Evolutionary conservation across 1,284 basidiomycete genomes (phyloP).

Genomic region (Austroboletus novae-zelandiae): DNA sequence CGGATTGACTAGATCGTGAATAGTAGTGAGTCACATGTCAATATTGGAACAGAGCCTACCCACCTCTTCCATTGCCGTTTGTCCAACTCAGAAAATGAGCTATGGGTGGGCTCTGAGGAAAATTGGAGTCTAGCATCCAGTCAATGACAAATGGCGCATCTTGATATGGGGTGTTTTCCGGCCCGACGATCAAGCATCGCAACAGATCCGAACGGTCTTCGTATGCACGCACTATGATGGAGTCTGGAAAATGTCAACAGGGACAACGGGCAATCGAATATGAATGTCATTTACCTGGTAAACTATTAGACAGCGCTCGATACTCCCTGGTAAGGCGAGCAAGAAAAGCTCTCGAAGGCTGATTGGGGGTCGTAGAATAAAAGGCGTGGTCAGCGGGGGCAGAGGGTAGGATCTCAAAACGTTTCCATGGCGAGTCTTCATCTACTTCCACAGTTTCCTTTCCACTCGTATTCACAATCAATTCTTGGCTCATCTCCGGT

Average conservation of each 20-base stretch:
- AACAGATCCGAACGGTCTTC: conserved; percentile 86
- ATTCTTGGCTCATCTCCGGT: conserved; percentile 33
- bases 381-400: conserved; percentile 83
- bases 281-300: conserved; percentile 64
- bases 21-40: conserved; percentile 10
- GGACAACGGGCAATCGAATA: not conserved
- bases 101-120: conserved; percentile 82
- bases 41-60: conserved; percentile 20
- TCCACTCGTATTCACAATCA: conserved; percentile 27
- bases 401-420: conserved; percentile 73
- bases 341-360: conserved; percentile 72
- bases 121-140: conserved; percentile 86
- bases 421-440: conserved; percentile 56
- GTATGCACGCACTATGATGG: conserved; percentile 69
- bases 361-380: conserved; percentile 54
- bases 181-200: conserved; percentile 87
- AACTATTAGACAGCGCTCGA: conserved; percentile 70
- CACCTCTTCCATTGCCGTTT: conserved; percentile 87
- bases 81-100: conserved; percentile 95
- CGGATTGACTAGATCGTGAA: conserved; percentile 56
- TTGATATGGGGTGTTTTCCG: conserved; percentile 90
- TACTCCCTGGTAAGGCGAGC: conserved; percentile 81
- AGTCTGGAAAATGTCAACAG: conserved; percentile 42
- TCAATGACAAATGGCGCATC: conserved; percentile 95
- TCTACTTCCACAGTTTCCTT: conserved; percentile 24